Percentiles rank a stretch among this genome's conserved stretches.
phyloP scores from a whole-genome alignment of 345 rosid species.

The Eucalyptus microcorys region DNA sequence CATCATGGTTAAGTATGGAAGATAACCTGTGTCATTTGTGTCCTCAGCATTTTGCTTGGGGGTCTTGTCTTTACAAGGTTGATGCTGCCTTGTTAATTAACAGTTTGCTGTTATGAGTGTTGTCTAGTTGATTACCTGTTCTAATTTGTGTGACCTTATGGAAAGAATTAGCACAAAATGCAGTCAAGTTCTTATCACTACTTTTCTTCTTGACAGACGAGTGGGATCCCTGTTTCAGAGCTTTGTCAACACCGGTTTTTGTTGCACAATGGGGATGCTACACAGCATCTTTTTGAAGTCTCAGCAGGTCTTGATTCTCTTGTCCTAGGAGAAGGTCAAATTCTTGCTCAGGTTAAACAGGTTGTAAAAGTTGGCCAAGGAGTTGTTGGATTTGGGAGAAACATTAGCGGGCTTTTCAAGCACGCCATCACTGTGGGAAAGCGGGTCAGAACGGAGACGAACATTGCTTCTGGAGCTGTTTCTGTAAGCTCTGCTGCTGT shows the following conservation, averaged over 20 bases:
- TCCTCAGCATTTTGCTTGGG: neutral
- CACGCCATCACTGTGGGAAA: constrained; percentile 37
- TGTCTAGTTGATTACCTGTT: neutral
- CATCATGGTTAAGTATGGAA: neutral
- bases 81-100: neutral
- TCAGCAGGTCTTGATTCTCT: constrained; percentile 47
- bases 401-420: constrained; percentile 35
- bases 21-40: neutral
- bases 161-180: neutral
- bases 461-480: constrained; percentile 35
- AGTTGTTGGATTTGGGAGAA: constrained; percentile 37
- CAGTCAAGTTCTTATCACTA: neutral
- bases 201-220: constrained; percentile 10
- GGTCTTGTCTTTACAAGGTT: neutral
- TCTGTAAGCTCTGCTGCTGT: constrained; percentile 43
- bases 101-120: neutral
- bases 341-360: constrained; percentile 45
- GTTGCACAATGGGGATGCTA: constrained; percentile 33
- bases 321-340: constrained; percentile 38
- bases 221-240: constrained; percentile 34
- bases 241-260: constrained; percentile 34
- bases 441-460: constrained; percentile 38
- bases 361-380: constrained; percentile 44
- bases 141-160: neutral
- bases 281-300: constrained; percentile 39